Evolutionary conservation across 2,329 filamentous ascomycete genomes (phyloP), one percentile per base, ranked within the genome.

Genomic region (Trematosphaeria pertusa): DNA sequence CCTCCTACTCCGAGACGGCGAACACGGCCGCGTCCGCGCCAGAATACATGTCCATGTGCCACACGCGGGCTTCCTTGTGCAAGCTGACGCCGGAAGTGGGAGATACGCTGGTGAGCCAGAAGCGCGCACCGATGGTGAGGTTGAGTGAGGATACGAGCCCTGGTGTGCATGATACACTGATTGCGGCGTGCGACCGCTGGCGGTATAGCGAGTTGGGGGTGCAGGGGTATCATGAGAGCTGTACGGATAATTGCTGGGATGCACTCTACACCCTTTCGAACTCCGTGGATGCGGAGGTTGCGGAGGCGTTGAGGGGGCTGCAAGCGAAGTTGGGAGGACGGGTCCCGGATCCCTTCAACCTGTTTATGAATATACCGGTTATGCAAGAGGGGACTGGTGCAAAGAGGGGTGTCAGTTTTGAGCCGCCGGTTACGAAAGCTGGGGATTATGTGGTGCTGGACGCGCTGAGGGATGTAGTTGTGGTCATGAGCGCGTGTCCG

Each of bases 401-500:
- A 17, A 64, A 55, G 39, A 48, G 62, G 35, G 57, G 53, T 0
- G 52, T 78, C 2, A 70, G 61, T 39, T 77, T 77, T 42, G 71
- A 75, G 38, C 58, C 59, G 22, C 73, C 76, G 1, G 61, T 70
- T 14, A 65, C 68, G 17, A 75, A 74, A 40, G 38, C 59, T 7
- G 75, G 75, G 19, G 74, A 78, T 40, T 77, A 71, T 56, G 71
- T 78, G 1, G 64, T 72, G 1, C 59, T 78, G 14, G 66, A 70
- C 47, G 76, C 76, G 24, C 64, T 76, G 51, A 65, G 74, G 33
- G 74, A 78, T 54, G 60, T 77, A 2, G 74, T 77, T 8, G 71
- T 78, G 2, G 72, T 76, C 15, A 78, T 78, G 76, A 74, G 70
- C 51, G 73, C 75, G 3, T 78, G 76, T 59, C 75, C 75, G 17